Evolutionary conservation across 139 green algal genomes (phyloP).

Genomic region (Haematococcus sp.): DNA sequence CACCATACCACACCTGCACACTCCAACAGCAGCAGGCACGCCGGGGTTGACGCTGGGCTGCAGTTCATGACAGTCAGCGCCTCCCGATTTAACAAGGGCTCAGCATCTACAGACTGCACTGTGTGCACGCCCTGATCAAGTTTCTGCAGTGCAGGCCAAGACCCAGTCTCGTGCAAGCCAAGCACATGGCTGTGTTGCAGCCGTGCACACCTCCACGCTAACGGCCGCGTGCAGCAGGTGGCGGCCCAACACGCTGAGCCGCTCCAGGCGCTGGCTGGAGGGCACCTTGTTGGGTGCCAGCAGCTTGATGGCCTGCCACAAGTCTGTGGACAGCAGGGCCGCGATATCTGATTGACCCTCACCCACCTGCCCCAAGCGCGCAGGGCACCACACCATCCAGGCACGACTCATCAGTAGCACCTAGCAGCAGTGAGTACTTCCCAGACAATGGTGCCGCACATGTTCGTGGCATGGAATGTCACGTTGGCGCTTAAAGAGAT

Average conservation of each 20-base stretch:
- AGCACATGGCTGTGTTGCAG: not conserved
- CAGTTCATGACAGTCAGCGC: too few species aligned
- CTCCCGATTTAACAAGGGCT: too few species aligned
- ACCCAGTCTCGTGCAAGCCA: not conserved
- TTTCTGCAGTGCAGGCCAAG: not conserved
- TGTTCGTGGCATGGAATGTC: too few species aligned
- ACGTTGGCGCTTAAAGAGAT: too few species aligned
- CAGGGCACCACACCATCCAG: conserved; percentile 29
- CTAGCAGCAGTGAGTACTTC: too few species aligned
- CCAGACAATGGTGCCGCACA: too few species aligned
- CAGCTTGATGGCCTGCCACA: conserved; percentile 42
- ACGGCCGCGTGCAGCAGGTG: conserved; percentile 39
- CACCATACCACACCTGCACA: conserved; percentile 24
- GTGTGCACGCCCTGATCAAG: too few species aligned
- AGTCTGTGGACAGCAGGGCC: conserved; percentile 26
- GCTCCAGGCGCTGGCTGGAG: conserved; percentile 34
- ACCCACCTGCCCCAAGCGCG: conserved; percentile 15
- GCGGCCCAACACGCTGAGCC: conserved; percentile 25
- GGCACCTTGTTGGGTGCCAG: conserved; percentile 42
- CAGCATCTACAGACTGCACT: too few species aligned
- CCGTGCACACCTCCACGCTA: conserved; percentile 4
- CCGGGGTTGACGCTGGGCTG: too few species aligned
- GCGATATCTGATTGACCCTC: not conserved
- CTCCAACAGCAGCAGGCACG: not conserved
- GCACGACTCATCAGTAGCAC: not conserved